phyloP scores from a whole-genome alignment of 352 stramenopile species.

The Globisporangium heterothallicum region DNA sequence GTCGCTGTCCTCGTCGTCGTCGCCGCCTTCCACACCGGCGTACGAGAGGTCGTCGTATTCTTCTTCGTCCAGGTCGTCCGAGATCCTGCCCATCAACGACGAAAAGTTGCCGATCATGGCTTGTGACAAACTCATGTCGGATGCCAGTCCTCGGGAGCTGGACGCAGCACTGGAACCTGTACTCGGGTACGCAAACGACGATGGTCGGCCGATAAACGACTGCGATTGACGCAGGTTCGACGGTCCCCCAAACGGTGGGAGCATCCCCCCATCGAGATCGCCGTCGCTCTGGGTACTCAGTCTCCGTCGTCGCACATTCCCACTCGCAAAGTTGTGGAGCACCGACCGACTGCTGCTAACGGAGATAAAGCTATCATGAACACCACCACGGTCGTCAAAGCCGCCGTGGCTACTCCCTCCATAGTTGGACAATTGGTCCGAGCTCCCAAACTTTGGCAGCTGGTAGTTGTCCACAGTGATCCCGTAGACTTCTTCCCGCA shows the following conservation, averaged over 20 bases:
- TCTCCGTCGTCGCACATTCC: conserved; percentile 14
- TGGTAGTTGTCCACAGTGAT: conserved; percentile 34
- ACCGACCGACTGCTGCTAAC: conserved; percentile 9
- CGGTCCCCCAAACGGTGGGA: conserved; percentile 30
- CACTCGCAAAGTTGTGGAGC: conserved; percentile 3
- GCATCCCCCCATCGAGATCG: conserved; percentile 13
- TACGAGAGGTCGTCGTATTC: conserved; percentile 25
- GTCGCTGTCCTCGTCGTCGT: conserved; percentile 17
- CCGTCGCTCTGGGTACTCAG: conserved; percentile 24
- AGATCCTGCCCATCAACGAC: conserved; percentile 48
- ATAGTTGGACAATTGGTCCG: conserved; percentile 19
- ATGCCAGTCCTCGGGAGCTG: conserved; percentile 29
- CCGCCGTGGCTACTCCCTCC: conserved; percentile 14
- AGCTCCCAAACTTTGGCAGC: conserved; percentile 16
- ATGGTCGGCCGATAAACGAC: conserved; percentile 29
- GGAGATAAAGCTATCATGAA: conserved; percentile 36
- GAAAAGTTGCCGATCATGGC: conserved; percentile 77
- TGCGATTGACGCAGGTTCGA: conserved; percentile 32
- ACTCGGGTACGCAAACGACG: conserved; percentile 7
- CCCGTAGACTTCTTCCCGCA: conserved; percentile 67
- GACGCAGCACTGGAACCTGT: conserved; percentile 2
- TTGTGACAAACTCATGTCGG: conserved; percentile 64
- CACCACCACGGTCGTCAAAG: conserved; percentile 23
- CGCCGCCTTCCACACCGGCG: conserved; percentile 11
- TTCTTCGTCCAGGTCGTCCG: conserved; percentile 50